Percentiles rank a stretch among this genome's conserved stretches.
phyloP scores from a whole-genome alignment of 2,329 filamentous ascomycete genomes.

The Hypomyces perniciosus region DNA sequence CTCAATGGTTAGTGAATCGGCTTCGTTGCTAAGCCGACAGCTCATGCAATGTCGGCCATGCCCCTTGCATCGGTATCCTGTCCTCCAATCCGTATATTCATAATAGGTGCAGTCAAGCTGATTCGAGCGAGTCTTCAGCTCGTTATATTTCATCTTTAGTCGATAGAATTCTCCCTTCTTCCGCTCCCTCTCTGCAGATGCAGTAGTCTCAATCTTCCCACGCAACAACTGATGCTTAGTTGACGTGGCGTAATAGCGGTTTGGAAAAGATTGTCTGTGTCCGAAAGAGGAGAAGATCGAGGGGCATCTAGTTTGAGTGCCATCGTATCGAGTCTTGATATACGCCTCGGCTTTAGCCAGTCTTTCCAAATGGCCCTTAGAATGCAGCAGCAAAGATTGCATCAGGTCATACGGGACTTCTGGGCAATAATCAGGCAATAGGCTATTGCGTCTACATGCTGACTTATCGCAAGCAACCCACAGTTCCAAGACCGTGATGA shows the following conservation, averaged over 20 bases:
- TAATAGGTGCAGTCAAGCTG: background rate
- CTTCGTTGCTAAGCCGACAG: background rate
- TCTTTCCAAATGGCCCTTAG: too few species aligned
- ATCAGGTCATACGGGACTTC: constrained; percentile 36
- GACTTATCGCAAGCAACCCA: constrained; percentile 52
- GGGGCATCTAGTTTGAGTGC: background rate
- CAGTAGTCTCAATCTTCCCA: background rate
- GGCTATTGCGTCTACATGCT: constrained; percentile 28
- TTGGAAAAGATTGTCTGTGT: constrained; percentile 35
- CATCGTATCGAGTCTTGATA: too few species aligned
- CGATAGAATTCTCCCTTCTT: background rate
- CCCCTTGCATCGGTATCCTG: background rate
- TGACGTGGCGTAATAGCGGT: constrained; percentile 43
- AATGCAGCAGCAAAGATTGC: constrained; percentile 21
- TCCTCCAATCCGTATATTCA: background rate
- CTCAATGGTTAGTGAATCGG: constrained; percentile 38
- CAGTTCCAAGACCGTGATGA: constrained; percentile 48
- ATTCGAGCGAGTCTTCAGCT: too few species aligned
- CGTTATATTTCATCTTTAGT: too few species aligned
- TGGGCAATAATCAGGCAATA: constrained; percentile 41
- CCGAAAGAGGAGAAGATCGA: constrained; percentile 20
- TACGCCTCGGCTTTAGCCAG: too few species aligned
- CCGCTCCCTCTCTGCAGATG: background rate
- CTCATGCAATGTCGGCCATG: background rate
- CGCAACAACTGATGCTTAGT: background rate